phyloP scores from a whole-genome alignment of 1,139 yeast species.

The Yamadazyma siamensis region DNA sequence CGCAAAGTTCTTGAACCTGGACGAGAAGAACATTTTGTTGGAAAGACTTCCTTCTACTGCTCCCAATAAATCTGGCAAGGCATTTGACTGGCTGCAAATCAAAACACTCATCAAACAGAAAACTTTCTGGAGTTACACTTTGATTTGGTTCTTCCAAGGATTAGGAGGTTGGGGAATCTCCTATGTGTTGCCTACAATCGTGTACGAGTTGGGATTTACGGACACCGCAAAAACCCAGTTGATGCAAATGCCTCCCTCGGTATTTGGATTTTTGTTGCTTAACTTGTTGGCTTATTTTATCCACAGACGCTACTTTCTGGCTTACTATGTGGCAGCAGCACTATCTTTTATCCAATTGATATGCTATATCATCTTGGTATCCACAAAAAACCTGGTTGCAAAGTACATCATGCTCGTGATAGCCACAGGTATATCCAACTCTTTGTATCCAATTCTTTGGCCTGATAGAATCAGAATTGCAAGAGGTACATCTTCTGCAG shows the following conservation, averaged over 20 bases:
- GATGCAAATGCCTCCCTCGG: constrained; percentile 16
- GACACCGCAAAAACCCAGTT: constrained; percentile 17
- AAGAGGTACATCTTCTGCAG: constrained; percentile 14
- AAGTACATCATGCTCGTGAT: constrained; percentile 15
- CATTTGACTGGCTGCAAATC: constrained; percentile 12
- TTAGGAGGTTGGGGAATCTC: constrained; percentile 25
- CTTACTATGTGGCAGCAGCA: constrained; percentile 13
- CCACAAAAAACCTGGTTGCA: constrained; percentile 7
- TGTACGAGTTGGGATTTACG: constrained; percentile 21
- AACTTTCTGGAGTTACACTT: constrained; percentile 15
- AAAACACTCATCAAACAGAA: constrained; percentile 13
- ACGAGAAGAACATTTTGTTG: constrained; percentile 10
- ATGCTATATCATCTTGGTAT: constrained; percentile 13
- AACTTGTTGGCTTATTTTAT: constrained; percentile 12
- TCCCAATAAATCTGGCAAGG: constrained; percentile 8
- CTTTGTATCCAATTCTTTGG: constrained; percentile 15
- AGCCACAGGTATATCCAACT: constrained; percentile 16
- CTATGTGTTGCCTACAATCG: constrained; percentile 21
- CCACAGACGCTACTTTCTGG: constrained; percentile 8
- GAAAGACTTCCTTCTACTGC: constrained; percentile 9
- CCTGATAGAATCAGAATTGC: constrained; percentile 17
- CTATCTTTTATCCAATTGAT: constrained; percentile 13
- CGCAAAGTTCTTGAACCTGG: constrained; percentile 11
- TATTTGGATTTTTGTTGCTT: constrained; percentile 13
- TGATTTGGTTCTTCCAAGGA: constrained; percentile 20